A percentile compares a stretch with the other conserved stretches of the same genome.
Evolutionary conservation across 1,139 yeast genomes (phyloP).

Genomic region (Sugiyamaella novakii): DNA sequence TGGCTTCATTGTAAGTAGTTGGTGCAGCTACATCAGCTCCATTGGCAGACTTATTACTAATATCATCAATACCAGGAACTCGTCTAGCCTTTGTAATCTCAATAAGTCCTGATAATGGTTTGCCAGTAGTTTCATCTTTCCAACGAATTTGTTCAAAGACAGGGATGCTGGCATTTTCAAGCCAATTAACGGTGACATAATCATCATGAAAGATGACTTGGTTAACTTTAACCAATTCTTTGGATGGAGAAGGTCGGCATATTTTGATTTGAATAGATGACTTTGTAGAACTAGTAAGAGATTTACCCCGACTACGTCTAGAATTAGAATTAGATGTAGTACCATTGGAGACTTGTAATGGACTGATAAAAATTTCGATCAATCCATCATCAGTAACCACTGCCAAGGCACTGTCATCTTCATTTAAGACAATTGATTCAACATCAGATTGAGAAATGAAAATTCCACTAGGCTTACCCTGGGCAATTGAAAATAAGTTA

Average conservation of each 20-base stretch:
- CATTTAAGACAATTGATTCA: slow-evolving; percentile 43
- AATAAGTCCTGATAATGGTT: slow-evolving; percentile 27
- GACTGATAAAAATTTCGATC: slow-evolving; percentile 64
- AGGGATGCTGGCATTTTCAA: slow-evolving; percentile 68
- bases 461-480: slow-evolving; percentile 41
- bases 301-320: slow-evolving; percentile 40
- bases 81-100: slow-evolving; percentile 29
- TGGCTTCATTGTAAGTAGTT: slow-evolving; percentile 63
- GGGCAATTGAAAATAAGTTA: slow-evolving; percentile 60
- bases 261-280: slow-evolving; percentile 32
- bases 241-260: slow-evolving; percentile 29
- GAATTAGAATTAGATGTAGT: slow-evolving; percentile 27
- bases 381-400: slow-evolving; percentile 66
- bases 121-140: slow-evolving; percentile 45
- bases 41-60: slow-evolving; percentile 37
- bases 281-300: slow-evolving; percentile 30
- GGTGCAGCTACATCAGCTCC: slow-evolving; percentile 77
- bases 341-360: slow-evolving; percentile 33
- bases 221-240: slow-evolving; percentile 47
- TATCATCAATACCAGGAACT: slow-evolving; percentile 24
- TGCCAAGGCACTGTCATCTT: slow-evolving; percentile 50
- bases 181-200: slow-evolving; percentile 61
- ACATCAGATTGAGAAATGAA: slow-evolving; percentile 71
- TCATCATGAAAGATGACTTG: slow-evolving; percentile 47
- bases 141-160: slow-evolving; percentile 63